Percentiles rank a stretch among this genome's conserved stretches.
phyloP scores from a whole-genome alignment of 2,329 filamentous ascomycete genomes.

The Pyricularia grisea region DNA sequence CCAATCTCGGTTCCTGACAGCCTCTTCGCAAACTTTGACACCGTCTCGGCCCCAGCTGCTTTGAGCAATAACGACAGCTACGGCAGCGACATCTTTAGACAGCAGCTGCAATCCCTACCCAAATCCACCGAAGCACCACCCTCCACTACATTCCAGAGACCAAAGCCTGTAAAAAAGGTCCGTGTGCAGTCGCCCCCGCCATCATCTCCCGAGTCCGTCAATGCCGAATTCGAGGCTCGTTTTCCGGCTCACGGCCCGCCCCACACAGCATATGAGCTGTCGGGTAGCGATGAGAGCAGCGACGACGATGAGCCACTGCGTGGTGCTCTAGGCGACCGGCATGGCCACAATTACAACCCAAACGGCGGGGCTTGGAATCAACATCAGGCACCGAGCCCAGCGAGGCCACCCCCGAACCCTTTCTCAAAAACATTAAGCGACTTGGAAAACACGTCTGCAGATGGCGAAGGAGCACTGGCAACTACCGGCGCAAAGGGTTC shows the following conservation, averaged over 20 bases:
- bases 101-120: constrained; percentile 18
- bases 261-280: constrained; percentile 5
- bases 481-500: constrained; percentile 29
- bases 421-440: constrained; percentile 48
- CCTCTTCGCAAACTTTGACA: constrained; percentile 5
- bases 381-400: neutral
- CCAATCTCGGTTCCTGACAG: neutral
- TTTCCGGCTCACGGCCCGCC: constrained; percentile 13
- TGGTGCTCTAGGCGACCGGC: too few relatives aligned
- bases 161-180: constrained; percentile 56
- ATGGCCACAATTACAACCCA: neutral
- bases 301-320: neutral
- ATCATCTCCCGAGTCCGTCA: constrained; percentile 43
- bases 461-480: constrained; percentile 22
- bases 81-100: constrained; percentile 19
- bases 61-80: neutral
- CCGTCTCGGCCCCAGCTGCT: constrained; percentile 7
- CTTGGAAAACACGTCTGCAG: constrained; percentile 28
- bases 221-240: constrained; percentile 17
- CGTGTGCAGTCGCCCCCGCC: constrained; percentile 57
- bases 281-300: neutral
- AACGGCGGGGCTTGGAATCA: neutral
- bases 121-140: constrained; percentile 22
- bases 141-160: constrained; percentile 25
- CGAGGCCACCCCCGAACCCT: constrained; percentile 34